Conservation (phyloP, 1,284 basidiomycete genomes). For the Ustilago curta region DNA sequence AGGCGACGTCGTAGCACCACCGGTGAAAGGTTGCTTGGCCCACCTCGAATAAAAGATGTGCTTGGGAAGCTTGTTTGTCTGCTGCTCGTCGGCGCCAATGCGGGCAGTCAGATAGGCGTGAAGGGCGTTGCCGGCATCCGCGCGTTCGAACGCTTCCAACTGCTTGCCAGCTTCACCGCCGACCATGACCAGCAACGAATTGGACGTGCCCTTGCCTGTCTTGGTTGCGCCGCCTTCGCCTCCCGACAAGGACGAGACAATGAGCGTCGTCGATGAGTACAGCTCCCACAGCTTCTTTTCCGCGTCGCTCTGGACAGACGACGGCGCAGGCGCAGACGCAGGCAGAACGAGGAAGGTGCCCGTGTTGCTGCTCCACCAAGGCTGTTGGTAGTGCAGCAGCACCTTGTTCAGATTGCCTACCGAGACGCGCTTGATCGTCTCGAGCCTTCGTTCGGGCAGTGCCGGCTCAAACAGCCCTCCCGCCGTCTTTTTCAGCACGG, state of each 20-base stretch:
- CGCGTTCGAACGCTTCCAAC: slow-evolving; percentile 61
- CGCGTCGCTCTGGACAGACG: slow-evolving; percentile 20
- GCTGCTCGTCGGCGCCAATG: slow-evolving; percentile 19
- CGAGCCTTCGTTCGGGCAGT: slow-evolving; percentile 63
- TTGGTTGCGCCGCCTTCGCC: slow-evolving; percentile 5
- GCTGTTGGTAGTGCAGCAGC: slow-evolving; percentile 70
- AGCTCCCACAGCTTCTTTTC: slow-evolving; percentile 42
- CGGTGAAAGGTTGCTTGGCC: slow-evolving; percentile 71
- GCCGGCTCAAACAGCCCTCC: slow-evolving; percentile 64
- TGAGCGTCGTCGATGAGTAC: slow-evolving; percentile 63
- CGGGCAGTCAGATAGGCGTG: slow-evolving; percentile 63
- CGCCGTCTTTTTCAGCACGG: slow-evolving; percentile 66
- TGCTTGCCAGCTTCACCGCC: slow-evolving; percentile 61
- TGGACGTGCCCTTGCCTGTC: slow-evolving; percentile 54
- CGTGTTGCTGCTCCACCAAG: slow-evolving; percentile 71
- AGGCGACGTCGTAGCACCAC: slow-evolving; percentile 73
- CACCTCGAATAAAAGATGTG: slow-evolving; percentile 68
- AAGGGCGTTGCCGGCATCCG: slow-evolving; percentile 57
- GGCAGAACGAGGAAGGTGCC: slow-evolving; percentile 71
- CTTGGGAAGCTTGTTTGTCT: slow-evolving; percentile 21
- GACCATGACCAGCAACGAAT: slow-evolving; percentile 71
- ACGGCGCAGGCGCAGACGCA: slow-evolving; percentile 50
- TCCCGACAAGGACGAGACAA: slow-evolving; percentile 68
- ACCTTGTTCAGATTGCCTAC: slow-evolving; percentile 66
- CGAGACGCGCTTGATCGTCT: slow-evolving; percentile 62